Conservation (phyloP, 2,329 filamentous ascomycete genomes). For the Onygenales sp. region DNA sequence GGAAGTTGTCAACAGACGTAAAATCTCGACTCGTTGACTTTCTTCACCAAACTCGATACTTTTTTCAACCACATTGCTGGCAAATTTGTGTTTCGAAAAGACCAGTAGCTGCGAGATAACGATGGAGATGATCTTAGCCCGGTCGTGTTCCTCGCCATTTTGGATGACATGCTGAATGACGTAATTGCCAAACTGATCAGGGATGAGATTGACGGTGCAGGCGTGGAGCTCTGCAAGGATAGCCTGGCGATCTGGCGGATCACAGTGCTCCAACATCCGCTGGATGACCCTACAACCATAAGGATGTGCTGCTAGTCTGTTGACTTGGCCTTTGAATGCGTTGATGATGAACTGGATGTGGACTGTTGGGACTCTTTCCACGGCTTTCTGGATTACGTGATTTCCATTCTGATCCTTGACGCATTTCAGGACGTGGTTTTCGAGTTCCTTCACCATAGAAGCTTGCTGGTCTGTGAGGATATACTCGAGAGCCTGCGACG, state of each 20-base stretch:
- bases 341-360: conserved; percentile 80
- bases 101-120: conserved; percentile 62
- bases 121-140: conserved; percentile 60
- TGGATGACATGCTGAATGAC: conserved; percentile 87
- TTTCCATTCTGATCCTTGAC: conserved; percentile 88
- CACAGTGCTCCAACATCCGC: conserved; percentile 75
- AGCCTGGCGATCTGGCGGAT: conserved; percentile 57
- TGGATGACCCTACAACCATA: conserved; percentile 93
- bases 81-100: conserved; percentile 90
- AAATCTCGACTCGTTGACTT: conserved; percentile 61
- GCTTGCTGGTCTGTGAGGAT: conserved; percentile 88
- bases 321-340: conserved; percentile 66
- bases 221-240: conserved; percentile 73
- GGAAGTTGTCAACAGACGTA: conserved; percentile 50
- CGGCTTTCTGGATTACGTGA: conserved; percentile 91
- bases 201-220: conserved; percentile 62
- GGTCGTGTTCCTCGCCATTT: conserved; percentile 64
- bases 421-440: conserved; percentile 63
- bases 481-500: conserved; percentile 67
- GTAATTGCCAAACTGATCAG: conserved; percentile 90
- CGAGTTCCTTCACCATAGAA: conserved; percentile 71
- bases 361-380: conserved; percentile 66
- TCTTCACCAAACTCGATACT: conserved; percentile 65
- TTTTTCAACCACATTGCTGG: conserved; percentile 94
- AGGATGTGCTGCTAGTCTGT: conserved; percentile 62